A percentile compares a stretch with the other conserved stretches of the same genome.
Conservation (phyloP, 352 stramenopile genomes). For the Blastocystis hominis region DNA sequence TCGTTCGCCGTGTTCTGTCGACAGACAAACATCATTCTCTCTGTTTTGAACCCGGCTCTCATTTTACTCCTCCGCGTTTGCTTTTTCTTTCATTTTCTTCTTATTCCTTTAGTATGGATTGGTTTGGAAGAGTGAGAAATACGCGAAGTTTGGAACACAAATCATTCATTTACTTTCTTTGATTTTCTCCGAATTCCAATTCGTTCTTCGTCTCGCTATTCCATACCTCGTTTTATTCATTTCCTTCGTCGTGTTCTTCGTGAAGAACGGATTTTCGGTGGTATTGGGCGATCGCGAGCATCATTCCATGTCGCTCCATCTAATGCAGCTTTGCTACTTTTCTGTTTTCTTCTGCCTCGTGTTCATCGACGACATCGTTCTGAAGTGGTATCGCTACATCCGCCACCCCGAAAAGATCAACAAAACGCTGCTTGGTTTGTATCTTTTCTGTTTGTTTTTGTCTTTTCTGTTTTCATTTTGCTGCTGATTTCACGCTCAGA, state of each 20-base stretch:
- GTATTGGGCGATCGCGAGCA: constrained; percentile 16
- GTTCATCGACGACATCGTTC: constrained; percentile 20
- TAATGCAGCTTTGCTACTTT: constrained; percentile 45
- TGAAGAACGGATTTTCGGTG: constrained; percentile 14
- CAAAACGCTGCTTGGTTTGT: background rate
- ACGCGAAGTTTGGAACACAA: background rate
- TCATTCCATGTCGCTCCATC: constrained; percentile 13
- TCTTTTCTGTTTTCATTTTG: background rate
- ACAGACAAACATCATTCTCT: constrained; percentile 72
- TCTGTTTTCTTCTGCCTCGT: constrained; percentile 12
- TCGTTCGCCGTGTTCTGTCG: constrained; percentile 69
- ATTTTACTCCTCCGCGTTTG: background rate
- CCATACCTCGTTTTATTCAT: background rate
- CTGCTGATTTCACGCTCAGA: background rate
- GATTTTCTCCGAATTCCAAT: background rate
- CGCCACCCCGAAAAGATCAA: background rate
- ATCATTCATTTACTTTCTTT: background rate
- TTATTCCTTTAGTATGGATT: background rate
- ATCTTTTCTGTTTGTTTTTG: background rate
- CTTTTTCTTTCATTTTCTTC: background rate
- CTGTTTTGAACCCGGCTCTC: background rate
- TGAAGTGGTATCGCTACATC: background rate
- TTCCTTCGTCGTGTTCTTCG: constrained; percentile 1
- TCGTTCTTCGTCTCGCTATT: background rate
- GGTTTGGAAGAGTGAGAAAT: background rate